Percentiles rank a stretch among this genome's conserved stretches.
Evolutionary conservation across 306 rosid species (phyloP).

Genomic region (Ormosia emarginata): DNA sequence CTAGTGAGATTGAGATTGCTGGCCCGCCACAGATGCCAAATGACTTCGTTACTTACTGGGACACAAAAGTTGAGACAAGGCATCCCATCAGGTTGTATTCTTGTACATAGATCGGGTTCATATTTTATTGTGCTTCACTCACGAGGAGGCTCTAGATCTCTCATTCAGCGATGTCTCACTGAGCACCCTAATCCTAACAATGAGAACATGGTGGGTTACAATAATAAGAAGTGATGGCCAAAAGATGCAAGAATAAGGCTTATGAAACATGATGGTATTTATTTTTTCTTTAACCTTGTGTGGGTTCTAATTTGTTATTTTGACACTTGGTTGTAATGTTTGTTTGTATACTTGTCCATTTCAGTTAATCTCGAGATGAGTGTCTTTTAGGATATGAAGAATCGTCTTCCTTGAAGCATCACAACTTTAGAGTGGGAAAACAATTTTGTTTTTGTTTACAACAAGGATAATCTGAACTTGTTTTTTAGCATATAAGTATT

Average conservation of each 20-base stretch:
- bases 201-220: constrained; percentile 98
- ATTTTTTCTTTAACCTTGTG: background rate
- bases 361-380: constrained; percentile 96
- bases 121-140: too few species aligned
- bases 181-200: constrained; percentile 99
- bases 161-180: constrained; percentile 92
- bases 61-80: too few species aligned
- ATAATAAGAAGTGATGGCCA: constrained; percentile 98
- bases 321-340: background rate
- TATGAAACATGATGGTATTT: constrained; percentile 91
- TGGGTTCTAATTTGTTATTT: background rate
- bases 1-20: constrained; percentile 97
- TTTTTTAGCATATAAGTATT: constrained; percentile 86
- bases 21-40: constrained; percentile 99
- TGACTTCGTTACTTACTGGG: constrained; percentile 93
- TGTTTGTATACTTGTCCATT: constrained; percentile 15
- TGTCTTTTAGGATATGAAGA: constrained; percentile 99
- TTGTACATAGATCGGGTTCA: too few species aligned
- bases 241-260: constrained; percentile 99
- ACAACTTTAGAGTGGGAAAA: constrained; percentile 99
- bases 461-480: constrained; percentile 97
- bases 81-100: too few species aligned
- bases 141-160: constrained; percentile 97
- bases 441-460: constrained; percentile 94
- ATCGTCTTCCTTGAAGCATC: constrained; percentile 99